Evolutionary conservation across 2,329 filamentous ascomycete genomes (phyloP).

Genomic region (Trichocomaceae sp.): DNA sequence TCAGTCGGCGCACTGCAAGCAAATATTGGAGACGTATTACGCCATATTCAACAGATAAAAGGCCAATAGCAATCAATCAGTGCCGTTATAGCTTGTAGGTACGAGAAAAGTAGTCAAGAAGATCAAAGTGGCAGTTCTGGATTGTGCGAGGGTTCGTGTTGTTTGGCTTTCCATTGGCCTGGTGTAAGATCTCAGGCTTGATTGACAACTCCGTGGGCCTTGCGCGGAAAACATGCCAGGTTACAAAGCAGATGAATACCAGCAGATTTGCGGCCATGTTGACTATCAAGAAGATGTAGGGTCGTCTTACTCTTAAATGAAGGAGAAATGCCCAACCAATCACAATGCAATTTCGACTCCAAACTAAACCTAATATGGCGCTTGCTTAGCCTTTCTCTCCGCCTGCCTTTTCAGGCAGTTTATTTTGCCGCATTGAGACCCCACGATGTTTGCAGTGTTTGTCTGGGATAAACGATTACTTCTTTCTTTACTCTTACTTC

Average conservation of each 20-base stretch:
- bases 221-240: background rate
- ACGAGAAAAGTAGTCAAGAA: background rate
- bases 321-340: background rate
- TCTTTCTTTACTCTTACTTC: no score
- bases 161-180: background rate
- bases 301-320: no score
- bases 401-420: background rate
- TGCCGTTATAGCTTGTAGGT: background rate
- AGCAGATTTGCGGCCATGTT: background rate
- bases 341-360: background rate
- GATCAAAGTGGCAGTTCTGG: background rate
- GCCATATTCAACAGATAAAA: background rate
- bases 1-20: background rate
- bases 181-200: background rate
- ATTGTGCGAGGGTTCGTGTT: background rate
- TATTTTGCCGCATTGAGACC: background rate
- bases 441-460: background rate
- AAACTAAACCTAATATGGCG: background rate
- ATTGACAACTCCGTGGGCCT: no score
- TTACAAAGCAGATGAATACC: background rate
- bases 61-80: background rate
- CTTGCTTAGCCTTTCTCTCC: no score
- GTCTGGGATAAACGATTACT: background rate
- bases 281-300: background rate
- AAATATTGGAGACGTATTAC: background rate